phyloP scores from a whole-genome alignment of 768 basidiomycete genomes.

The Lactifluus pinguis region DNA sequence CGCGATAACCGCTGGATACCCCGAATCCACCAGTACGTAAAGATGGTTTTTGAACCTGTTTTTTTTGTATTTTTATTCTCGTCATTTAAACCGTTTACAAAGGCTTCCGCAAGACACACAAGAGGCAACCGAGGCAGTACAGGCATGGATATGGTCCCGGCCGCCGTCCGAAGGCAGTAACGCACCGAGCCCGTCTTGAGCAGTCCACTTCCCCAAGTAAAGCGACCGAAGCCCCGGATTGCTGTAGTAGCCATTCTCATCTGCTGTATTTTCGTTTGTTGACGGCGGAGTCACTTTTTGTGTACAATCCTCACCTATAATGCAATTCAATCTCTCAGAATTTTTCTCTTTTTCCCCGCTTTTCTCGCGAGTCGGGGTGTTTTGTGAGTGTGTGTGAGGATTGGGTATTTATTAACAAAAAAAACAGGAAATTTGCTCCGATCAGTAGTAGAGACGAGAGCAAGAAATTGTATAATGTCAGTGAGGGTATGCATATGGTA shows the following conservation, averaged over 20 bases:
- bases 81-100: background rate
- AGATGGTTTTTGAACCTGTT: too few relatives aligned
- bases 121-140: conserved; percentile 55
- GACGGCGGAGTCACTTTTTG: background rate
- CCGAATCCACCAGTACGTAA: conserved; percentile 55
- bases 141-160: conserved; percentile 67
- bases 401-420: conserved; percentile 4
- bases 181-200: background rate
- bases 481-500: conserved; percentile 10
- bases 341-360: background rate
- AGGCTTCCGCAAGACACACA: conserved; percentile 67
- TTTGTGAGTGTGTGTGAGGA: background rate
- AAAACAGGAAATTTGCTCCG: background rate
- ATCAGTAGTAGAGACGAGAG: background rate
- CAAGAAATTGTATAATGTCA: background rate
- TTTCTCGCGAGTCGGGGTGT: too few relatives aligned
- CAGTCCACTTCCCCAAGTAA: background rate
- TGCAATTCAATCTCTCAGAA: conserved; percentile 6
- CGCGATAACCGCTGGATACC: conserved; percentile 77
- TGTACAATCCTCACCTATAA: conserved; percentile 6
- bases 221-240: background rate
- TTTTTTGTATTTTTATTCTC: too few relatives aligned
- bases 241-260: too few relatives aligned
- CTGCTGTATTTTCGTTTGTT: background rate
- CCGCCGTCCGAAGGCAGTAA: background rate